Evolutionary conservation across 495 filamentous ascomycete species (phyloP), one percentile per base, ranked within the genome.

Genomic region (Darksidea phi): DNA sequence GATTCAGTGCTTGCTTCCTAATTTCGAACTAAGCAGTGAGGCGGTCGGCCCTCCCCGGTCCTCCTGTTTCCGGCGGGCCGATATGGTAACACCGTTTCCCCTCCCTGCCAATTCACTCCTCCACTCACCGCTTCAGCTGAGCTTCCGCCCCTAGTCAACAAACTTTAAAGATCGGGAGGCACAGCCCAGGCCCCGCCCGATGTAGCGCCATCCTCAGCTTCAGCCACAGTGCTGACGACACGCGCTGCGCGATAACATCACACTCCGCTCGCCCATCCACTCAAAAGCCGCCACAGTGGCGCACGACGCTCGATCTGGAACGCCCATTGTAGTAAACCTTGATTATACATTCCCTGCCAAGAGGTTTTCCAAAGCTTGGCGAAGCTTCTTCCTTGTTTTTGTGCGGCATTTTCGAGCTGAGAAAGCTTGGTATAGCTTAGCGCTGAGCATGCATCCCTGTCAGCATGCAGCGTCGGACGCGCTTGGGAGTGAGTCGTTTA

Each of bases 371-470:
- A 52, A 59, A 53, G 57, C 57, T 59, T 59, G 47, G 17, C 36
- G 5, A 34, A 45, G 57, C 57, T 59, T 59, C 12, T 48, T 24
- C 46, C 46, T 26, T 49, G 43, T 3, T 8, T 57, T 50, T 49
- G 17, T 59, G 57, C n/a, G 47, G 47, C 17, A 59, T 59, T 59
- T 59, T 59, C 23, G 21, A 6, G 47, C 57, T 47, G 51, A 59
- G 48, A 34, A 62, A 57, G 60, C 60, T 63, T 63, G 54, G 53
- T 51, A 38, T 45, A 47, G 54, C 60, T 63, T 63, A 63, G 60
- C 23, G 24, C 15, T 37, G 41, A 18, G 53, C 21, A 21, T 4
- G 28, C 5, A 43, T 17, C 57, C 57, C n/a, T 23, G 41, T 37
- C 25, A 41, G 15, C 48, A 46, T 32, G 36, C 48, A 21, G 15